These are phyloP conservation scores for Amphicarpaea edgeworthii DNA, from an alignment of 306 rosid species.

Conservation along the genomic window DNA sequence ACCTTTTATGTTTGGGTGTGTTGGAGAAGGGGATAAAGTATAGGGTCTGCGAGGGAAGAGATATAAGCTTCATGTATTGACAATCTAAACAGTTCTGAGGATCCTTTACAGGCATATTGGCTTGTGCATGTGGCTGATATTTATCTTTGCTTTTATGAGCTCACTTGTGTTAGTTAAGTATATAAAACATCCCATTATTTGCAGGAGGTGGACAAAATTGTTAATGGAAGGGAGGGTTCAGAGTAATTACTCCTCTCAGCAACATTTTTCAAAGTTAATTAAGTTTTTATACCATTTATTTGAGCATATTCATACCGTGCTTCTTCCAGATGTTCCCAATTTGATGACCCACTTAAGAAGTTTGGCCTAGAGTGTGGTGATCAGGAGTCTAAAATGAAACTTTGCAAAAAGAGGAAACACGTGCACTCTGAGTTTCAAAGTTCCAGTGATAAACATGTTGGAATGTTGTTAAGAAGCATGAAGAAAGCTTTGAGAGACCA, in stretches of 20 bases:
- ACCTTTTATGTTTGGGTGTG: too few relatives aligned
- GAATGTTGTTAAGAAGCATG: conserved; percentile 65
- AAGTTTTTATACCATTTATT: conserved; percentile 26
- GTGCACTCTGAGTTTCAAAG: conserved; percentile 45
- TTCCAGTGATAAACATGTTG: conserved; percentile 43
- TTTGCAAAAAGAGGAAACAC: conserved; percentile 54
- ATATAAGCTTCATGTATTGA: too few relatives aligned
- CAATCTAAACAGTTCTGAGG: too few relatives aligned
- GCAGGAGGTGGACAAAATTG: conserved; percentile 62
- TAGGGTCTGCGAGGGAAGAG: too few relatives aligned
- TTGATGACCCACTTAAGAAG: conserved; percentile 53
- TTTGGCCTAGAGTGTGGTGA: conserved; percentile 47
- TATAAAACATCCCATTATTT: conserved; percentile 43
- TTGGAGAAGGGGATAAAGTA: too few relatives aligned
- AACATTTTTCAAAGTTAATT: conserved; percentile 7
- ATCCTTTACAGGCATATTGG: too few relatives aligned
- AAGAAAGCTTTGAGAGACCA: conserved; percentile 25
- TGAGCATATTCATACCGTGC: conserved; percentile 38
- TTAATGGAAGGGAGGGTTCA: conserved; percentile 59
- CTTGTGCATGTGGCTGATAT: conserved; percentile 8
- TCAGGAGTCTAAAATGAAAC: conserved; percentile 48
- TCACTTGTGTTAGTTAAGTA: not conserved
- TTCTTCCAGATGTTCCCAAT: conserved; percentile 69
- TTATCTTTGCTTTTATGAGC: conserved; percentile 34
- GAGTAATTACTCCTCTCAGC: conserved; percentile 54